A percentile compares a stretch with the other conserved stretches of the same genome.
phyloP scores from a whole-genome alignment of 352 stramenopile genomes.

The Phytophthora ohioensis region DNA sequence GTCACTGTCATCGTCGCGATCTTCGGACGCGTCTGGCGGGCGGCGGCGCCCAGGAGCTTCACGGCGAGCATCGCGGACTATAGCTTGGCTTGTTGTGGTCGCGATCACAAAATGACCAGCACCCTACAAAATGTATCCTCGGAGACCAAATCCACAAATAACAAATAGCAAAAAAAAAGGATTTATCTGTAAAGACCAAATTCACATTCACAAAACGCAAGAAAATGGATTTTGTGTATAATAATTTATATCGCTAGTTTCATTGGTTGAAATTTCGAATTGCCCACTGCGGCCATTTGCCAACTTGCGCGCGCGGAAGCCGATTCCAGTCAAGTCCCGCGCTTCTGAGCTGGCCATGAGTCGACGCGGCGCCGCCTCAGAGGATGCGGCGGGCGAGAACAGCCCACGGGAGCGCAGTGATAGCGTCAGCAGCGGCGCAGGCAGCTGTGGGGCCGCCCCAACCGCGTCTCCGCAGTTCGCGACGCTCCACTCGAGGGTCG shows the following conservation, averaged over 20 bases:
- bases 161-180: not conserved
- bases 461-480: constrained; percentile 56
- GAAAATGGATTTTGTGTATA: not conserved
- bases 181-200: not conserved
- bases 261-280: constrained; percentile 22
- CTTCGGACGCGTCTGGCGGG: constrained; percentile 29
- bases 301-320: constrained; percentile 20
- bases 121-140: constrained; percentile 17
- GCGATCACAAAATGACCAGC: constrained; percentile 19
- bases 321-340: constrained; percentile 20
- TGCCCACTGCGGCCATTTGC: constrained; percentile 25
- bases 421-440: constrained; percentile 33
- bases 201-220: not conserved
- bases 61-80: constrained; percentile 34
- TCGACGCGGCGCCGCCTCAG: constrained; percentile 30
- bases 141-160: not conserved
- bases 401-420: constrained; percentile 40
- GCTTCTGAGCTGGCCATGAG: constrained; percentile 38
- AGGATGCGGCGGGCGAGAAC: constrained; percentile 19
- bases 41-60: constrained; percentile 29
- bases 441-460: constrained; percentile 2
- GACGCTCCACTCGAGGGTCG: constrained; percentile 80
- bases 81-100: constrained; percentile 7
- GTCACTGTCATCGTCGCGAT: constrained; percentile 4
- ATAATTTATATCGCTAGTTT: not conserved